These are phyloP conservation scores for Diutina rugosa DNA, from an alignment of 1,139 yeast species.

Conservation along the genomic window DNA sequence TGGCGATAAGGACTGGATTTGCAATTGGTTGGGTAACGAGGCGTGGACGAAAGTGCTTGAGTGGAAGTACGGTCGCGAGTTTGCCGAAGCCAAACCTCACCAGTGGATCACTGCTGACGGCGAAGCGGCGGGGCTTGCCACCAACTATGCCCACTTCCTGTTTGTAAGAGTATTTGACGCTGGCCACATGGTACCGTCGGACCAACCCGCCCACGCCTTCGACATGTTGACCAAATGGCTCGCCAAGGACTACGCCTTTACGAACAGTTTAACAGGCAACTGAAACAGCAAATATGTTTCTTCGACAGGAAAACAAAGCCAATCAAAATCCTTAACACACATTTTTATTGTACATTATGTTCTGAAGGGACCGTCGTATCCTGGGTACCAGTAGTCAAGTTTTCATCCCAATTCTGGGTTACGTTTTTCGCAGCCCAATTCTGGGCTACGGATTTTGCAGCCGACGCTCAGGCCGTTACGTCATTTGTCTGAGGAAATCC, in stretches of 20 bases:
- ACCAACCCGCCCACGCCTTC: constrained; percentile 64
- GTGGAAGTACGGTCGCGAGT: constrained; percentile 50
- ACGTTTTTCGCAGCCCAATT: no score
- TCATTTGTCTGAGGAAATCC: no score
- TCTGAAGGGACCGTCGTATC: no score
- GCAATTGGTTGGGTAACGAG: constrained; percentile 79
- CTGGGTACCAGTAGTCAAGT: no score
- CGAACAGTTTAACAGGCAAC: neutral
- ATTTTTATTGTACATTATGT: no score
- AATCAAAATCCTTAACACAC: no score
- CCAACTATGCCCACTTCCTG: constrained; percentile 40
- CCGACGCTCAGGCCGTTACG: no score
- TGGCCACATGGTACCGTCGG: constrained; percentile 72
- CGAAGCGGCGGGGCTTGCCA: constrained; percentile 40
- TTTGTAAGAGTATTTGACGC: constrained; percentile 53
- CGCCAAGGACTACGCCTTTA: constrained; percentile 28
- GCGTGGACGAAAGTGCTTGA: constrained; percentile 64
- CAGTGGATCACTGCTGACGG: neutral
- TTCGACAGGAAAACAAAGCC: no score
- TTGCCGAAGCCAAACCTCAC: constrained; percentile 13
- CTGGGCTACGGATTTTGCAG: no score
- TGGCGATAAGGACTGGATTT: constrained; percentile 78
- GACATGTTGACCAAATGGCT: constrained; percentile 78
- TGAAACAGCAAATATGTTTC: no score
- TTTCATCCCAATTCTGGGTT: no score